Evolutionary conservation across 1,284 basidiomycete species (phyloP), one percentile per base, ranked within the genome.

Genomic region (Pyrrhoderma noxium): DNA sequence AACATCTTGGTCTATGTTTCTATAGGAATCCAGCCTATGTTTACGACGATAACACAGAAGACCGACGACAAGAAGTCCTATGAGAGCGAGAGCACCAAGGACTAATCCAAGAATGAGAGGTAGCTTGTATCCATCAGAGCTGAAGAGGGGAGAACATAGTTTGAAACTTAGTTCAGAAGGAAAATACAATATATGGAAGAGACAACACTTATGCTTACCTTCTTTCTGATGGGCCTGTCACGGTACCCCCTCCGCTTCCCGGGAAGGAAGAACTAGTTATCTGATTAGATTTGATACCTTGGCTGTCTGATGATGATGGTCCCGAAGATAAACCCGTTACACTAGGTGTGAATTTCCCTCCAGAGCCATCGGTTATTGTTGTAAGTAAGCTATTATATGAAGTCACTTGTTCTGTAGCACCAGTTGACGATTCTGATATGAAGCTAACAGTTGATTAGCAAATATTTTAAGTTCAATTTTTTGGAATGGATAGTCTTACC

Each of bases 191-290:
- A 31, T 31, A 5, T 5, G 27, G 27, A 5, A n/a, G 11, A 22
- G 9, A 21, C 39, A 16, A n/a, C 11, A 23, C 9, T 21, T 34
- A 42, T 35, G 34, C 25, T n/a, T 18, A 50, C 48, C 25, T 8
- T 16, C 34, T 35, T 13, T 49, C 22, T 22, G 47, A 19, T 23
- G 47, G 23, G 2, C 52, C 52, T 16, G 52, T 53, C 14, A 53
- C 52, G n/a, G 52, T 49, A 31, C 52, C 46, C 14, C 52, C 51
- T 5, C 52, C 47, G 31, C 52, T 53, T n/a, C 52, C 52, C 19
- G 52, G 47, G 34, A 49, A 43, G 9, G 22, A 41, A 7, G 51
- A 47, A n/a, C n/a, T n/a, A n/a, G n/a, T n/a, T n/a, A n/a, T n/a
- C n/a, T n/a, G n/a, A n/a, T n/a, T n/a, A n/a, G n/a, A n/a, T n/a